These are phyloP conservation scores for Neovahlkampfia damariscottae DNA, from an alignment of 78 protist species.

Conservation along the genomic window DNA sequence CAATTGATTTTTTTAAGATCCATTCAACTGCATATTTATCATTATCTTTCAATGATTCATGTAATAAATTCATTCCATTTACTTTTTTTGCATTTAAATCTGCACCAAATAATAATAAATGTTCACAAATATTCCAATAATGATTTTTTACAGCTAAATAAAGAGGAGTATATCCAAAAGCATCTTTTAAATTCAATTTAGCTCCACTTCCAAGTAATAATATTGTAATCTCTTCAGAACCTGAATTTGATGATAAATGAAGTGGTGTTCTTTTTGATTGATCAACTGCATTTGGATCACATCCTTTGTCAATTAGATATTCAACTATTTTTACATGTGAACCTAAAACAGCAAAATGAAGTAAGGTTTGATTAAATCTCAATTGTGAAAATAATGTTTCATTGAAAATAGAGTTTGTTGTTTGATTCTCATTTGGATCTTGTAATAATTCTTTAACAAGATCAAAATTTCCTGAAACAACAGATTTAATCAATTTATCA, in stretches of 20 bases:
- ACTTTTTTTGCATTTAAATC: neutral
- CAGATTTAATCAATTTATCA: too few species aligned
- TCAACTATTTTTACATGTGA: neutral
- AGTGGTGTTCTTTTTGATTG: neutral
- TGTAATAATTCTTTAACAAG: too few species aligned
- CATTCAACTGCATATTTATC: neutral
- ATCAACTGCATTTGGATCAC: neutral
- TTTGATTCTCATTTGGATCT: too few species aligned
- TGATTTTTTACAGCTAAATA: neutral
- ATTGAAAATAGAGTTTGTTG: too few species aligned
- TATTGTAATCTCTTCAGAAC: neutral
- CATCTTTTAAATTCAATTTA: neutral
- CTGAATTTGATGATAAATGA: neutral
- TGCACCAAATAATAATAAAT: neutral
- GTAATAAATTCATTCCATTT: neutral
- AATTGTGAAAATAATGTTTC: too few species aligned
- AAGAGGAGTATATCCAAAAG: neutral
- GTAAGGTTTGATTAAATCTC: too few species aligned
- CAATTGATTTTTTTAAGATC: neutral
- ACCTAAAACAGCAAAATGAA: too few species aligned
- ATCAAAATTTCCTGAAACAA: too few species aligned
- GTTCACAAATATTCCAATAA: neutral
- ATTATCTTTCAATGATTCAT: neutral
- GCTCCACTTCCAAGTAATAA: neutral
- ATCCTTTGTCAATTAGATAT: neutral